Conservation (phyloP, 192 early-diverging fungal species). For the Mortierella antarctica region DNA sequence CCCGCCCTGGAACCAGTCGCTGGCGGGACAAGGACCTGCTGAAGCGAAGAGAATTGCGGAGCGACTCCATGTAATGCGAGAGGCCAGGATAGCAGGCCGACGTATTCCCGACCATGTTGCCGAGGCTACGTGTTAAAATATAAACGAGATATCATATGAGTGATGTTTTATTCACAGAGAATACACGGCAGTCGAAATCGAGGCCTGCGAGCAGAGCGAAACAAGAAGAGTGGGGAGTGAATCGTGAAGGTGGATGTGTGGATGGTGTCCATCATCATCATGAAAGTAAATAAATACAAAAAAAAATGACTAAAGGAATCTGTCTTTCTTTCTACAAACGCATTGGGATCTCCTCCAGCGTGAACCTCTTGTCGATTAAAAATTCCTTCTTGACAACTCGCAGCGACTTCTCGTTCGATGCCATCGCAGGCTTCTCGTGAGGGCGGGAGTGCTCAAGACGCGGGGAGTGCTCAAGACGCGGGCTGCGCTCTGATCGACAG, state of each 20-base stretch:
- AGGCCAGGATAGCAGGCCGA: conserved; percentile 21
- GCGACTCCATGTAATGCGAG: conserved; percentile 27
- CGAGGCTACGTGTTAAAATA: conserved; percentile 22
- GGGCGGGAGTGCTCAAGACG: background rate
- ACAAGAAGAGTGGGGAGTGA: background rate
- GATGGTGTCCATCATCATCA: too few relatives aligned
- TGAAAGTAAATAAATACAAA: background rate
- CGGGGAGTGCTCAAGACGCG: background rate
- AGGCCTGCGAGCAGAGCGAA: background rate
- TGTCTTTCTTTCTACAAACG: conserved; percentile 12
- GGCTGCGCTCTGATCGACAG: background rate
- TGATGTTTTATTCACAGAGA: background rate
- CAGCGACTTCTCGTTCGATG: conserved; percentile 18
- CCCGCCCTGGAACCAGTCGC: conserved; percentile 17
- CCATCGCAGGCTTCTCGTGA: background rate
- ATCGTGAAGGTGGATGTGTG: background rate
- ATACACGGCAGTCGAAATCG: background rate
- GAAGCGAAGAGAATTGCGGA: conserved; percentile 22
- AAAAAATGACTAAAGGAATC: conserved; percentile 3
- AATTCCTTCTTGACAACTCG: conserved; percentile 30
- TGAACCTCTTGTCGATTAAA: conserved; percentile 35
- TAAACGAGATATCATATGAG: background rate
- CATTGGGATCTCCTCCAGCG: conserved; percentile 38
- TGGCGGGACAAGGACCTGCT: conserved; percentile 28
- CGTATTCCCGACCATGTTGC: conserved; percentile 29